Base-by-base conservation (phyloP, 768 basidiomycete genomes). In the Arthromyces matolae region DNA sequence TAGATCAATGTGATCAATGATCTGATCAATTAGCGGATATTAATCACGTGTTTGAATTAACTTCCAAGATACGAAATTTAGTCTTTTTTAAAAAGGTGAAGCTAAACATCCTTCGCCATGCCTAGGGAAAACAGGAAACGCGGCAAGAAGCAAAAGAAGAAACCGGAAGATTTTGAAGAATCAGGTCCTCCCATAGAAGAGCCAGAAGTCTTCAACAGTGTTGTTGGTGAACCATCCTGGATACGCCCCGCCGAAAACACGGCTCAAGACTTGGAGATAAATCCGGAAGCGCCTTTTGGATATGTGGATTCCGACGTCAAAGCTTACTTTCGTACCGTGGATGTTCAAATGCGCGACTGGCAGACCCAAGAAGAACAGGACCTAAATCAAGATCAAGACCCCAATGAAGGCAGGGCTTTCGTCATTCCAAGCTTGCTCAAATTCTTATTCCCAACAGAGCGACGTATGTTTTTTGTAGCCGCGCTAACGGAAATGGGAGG, bases 241-340 rank as follows among this genome's bases (percentile, higher is more conserved):
- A 88, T 89, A 42, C 70, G 80, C 8, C 60, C 77, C 39, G 62
- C 71, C 25, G 46, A 61, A 16, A 51, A 47, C 8, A 60, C 63
- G 27, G 57, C 64, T 22, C 45, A 62, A n/a, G 50, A 41, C 3
- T 60, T 70, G 31, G 73, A 76, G 42, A 45, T 67, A 44, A 73
- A 83, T 58, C 62, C 65, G 13, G 89, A 90, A 50, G 86, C 88
- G 35, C 93, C 93, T 2, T 96, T 93, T 63, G 94, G 93, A 48
- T 86, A 83, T 51, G 82, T 95, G 7, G 93, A 95, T 55, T 78
- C 80, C 16, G 93, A 95, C 60, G 73, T 95, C 24, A 95, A 95
- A 64, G 89, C 92, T 1, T 97, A 97, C 67, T 95, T 96, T 58
- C 71, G 86, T 36, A 90, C 83, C 1, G 91, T 95, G 9, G 91